Evolutionary conservation across 495 filamentous ascomycete species (phyloP), one percentile per base, ranked within the genome.

Genomic region (Geopyxis carbonaria): DNA sequence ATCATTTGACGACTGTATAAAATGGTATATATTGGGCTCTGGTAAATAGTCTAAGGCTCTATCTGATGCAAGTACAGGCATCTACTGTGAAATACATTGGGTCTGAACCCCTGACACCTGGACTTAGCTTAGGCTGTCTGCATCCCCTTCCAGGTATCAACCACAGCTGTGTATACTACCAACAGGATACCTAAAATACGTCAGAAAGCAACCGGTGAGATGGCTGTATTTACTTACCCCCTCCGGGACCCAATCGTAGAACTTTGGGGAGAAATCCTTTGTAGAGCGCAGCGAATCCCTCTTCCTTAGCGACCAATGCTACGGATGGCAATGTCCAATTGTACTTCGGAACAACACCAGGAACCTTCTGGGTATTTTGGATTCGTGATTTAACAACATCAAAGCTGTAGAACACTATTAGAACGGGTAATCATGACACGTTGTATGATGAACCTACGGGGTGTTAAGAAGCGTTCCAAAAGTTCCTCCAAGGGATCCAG

Each of bases 181-280:
- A 91, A 64, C 40, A 93, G 66, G 49, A 93, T 91, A 65, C 84
- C 84, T 42, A 9, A n/a, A 28, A 20, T 37, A 34, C 10, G 14
- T 21, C n/a, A 33, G 5, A 19, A 16, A 4, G 22, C 32, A 39
- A 50, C 14, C 18, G n/a, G 24, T 10, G 2, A 38, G 1, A 23
- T 30, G 45, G 31, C 27, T 18, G 8, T 15, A 55, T 16, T 47
- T 45, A 9, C 57, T 55, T 45, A 45, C 61, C 61, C 59, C 83
- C 84, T 58, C 84, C 83, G 18, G 84, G 83, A 15, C 83, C 83
- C 38, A 92, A 61, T 61, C 83, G 69, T 38, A 92, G 66, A 23
- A 97, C 87, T 70, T 97, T 97, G 30, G 89, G 89, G 27, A 91
- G 43, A 67, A 97, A 97, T 4, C 89, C 89, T 69, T 97, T 97